These are phyloP conservation scores for Hamiltosporidium magnivora DNA, from an alignment of 371 early-diverging fungal genomes.

Conservation along the genomic window DNA sequence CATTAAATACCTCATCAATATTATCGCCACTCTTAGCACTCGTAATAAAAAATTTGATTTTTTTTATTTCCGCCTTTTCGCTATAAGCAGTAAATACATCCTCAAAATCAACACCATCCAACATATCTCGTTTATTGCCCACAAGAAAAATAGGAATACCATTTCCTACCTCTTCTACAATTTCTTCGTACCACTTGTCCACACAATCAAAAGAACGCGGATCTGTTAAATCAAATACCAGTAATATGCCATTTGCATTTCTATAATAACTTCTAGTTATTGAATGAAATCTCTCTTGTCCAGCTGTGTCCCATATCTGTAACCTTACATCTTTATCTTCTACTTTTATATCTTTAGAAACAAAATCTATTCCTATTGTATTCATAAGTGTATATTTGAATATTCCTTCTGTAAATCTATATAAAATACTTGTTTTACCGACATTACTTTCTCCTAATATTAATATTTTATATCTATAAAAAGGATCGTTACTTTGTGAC, in stretches of 20 bases:
- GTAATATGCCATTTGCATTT: constrained; percentile 93
- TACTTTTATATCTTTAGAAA: constrained; percentile 76
- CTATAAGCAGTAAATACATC: constrained; percentile 15
- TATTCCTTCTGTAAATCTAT: constrained; percentile 87
- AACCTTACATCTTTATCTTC: constrained; percentile 79
- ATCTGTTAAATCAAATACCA: constrained; percentile 95
- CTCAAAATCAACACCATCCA: constrained; percentile 15
- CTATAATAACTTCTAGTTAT: constrained; percentile 94
- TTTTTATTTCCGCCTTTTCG: neutral
- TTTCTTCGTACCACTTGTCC: constrained; percentile 90
- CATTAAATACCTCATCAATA: constrained; percentile 2
- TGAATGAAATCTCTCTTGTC: constrained; percentile 96
- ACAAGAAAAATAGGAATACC: constrained; percentile 88
- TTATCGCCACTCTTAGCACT: neutral
- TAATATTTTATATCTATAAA: constrained; percentile 67
- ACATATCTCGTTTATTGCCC: constrained; percentile 89
- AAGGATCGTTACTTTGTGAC: too few relatives aligned
- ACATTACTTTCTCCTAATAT: constrained; percentile 94
- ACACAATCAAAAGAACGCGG: constrained; percentile 85
- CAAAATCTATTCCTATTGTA: constrained; percentile 99
- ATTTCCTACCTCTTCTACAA: constrained; percentile 83
- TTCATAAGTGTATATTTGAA: constrained; percentile 87
- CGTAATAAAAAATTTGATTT: neutral
- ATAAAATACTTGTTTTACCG: constrained; percentile 86
- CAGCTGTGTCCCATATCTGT: constrained; percentile 98